Base-by-base conservation (phyloP, 208 protist species). In the Herpetomonas tarakana region DNA sequence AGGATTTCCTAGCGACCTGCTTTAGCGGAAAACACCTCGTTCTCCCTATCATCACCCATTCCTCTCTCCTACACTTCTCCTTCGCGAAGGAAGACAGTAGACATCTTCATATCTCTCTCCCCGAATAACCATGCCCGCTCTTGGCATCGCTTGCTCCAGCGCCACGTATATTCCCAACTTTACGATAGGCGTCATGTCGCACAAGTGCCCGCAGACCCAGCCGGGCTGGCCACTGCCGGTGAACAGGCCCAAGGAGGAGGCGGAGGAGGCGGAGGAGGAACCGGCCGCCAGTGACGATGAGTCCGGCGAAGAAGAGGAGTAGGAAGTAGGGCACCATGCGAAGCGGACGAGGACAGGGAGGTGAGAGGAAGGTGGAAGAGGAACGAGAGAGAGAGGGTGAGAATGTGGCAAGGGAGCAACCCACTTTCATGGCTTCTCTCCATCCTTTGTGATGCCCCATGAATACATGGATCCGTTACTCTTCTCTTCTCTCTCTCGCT, bases 161-260 rank as follows among this genome's bases (percentile, higher is more conserved):
- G 79, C 76, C 58, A 73, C 69, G n/a, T 89, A 92, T 66, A 75
- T 71, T 52, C 60, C 65, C 22, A 73, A 70, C 47, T 38, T 68
- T n/a, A 80, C 74, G 18, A 68, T 92, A 27, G 81, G 86, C 52
- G 62, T 81, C 22, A 92, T 92, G 76, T 71, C 66, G 57, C 62
- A 86, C 68, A 76, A 76, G 59, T 92, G 86, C 75, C 82, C 79
- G 44, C 77, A 92, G 65, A 79, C 29, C 45, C 79, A 88, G 56
- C 86, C 86, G 4, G 72, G 78, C 62, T 78, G 68, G 30, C 63
- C 62, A 49, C 41, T 72, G 52, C 76, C 79, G n/a, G 51, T 86
- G 54, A 72, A 63, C 49, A 53, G 24, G 19, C 44, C 68, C 25
- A 60, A 59, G 30, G 64, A 71, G 64, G 73, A 81, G 25, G 41